Percentiles rank a stretch among this genome's conserved stretches.
phyloP scores from a whole-genome alignment of 2,329 filamentous ascomycete genomes.

The Magnaporthiopsis rhizophila region DNA sequence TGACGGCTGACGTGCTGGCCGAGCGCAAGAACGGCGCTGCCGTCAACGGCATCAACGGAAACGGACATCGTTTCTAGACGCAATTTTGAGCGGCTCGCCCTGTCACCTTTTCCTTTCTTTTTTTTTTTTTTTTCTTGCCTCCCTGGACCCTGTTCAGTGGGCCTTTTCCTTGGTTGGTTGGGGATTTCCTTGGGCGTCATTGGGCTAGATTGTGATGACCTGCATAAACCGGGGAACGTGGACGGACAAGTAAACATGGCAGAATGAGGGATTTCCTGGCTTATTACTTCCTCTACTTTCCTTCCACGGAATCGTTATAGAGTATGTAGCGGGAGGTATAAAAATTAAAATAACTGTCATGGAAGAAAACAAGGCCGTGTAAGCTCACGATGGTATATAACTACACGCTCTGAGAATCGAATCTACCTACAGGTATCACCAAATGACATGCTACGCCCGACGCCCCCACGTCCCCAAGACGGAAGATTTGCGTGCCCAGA shows the following conservation, averaged over 20 bases:
- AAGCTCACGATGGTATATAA: too few species aligned
- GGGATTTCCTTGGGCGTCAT: background rate
- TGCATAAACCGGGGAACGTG: background rate
- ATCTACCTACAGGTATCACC: background rate
- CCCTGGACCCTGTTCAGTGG: background rate
- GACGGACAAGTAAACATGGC: background rate
- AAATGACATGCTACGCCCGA: background rate
- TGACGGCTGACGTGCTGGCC: slow-evolving; percentile 24
- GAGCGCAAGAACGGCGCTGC: slow-evolving; percentile 9
- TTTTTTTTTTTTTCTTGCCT: too few species aligned
- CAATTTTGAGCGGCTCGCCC: background rate
- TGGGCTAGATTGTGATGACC: background rate
- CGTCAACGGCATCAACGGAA: slow-evolving; percentile 14
- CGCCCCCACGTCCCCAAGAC: background rate
- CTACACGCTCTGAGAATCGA: background rate
- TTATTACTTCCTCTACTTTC: background rate
- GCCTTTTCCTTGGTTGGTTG: background rate
- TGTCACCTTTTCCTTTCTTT: background rate
- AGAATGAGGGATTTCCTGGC: background rate
- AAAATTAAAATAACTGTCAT: background rate
- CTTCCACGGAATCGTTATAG: background rate
- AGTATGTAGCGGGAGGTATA: background rate
- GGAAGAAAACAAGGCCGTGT: background rate
- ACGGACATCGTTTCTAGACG: background rate
- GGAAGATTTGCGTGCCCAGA: too few species aligned